Evolutionary conservation across 2,329 filamentous ascomycete genomes (phyloP).

Genomic region (Hypoxylon sp.): DNA sequence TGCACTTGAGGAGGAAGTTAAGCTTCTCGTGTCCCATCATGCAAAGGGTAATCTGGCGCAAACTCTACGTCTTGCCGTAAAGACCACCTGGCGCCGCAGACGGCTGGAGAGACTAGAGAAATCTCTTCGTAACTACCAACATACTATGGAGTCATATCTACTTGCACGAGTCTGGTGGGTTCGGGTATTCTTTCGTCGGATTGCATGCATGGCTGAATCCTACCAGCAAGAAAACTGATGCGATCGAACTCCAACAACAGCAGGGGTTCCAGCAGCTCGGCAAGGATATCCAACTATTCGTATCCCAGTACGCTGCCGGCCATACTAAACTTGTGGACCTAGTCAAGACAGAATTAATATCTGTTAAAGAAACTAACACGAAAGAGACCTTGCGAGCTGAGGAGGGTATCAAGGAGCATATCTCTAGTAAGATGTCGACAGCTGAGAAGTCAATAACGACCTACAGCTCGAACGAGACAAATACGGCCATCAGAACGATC

Average conservation of each 20-base stretch:
- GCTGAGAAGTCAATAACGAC: slow-evolving; percentile 4
- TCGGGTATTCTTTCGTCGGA: not conserved
- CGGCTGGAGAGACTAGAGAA: slow-evolving; percentile 42
- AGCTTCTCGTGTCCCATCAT: slow-evolving; percentile 19
- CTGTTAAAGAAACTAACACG: not conserved
- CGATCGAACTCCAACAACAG: slow-evolving; percentile 17
- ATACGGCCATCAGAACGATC: not conserved
- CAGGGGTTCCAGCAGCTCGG: slow-evolving; percentile 12
- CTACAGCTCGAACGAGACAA: slow-evolving; percentile 7
- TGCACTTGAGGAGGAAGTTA: slow-evolving; percentile 29
- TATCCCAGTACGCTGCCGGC: slow-evolving; percentile 5
- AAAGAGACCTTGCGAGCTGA: slow-evolving; percentile 5
- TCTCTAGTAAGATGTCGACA: slow-evolving; percentile 1
- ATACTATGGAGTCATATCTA: slow-evolving; percentile 18
- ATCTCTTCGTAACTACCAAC: slow-evolving; percentile 33
- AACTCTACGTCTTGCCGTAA: slow-evolving; percentile 28
- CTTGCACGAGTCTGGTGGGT: slow-evolving; percentile 21
- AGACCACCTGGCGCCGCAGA: slow-evolving; percentile 45
- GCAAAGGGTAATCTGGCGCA: slow-evolving; percentile 21
- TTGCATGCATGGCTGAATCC: not conserved
- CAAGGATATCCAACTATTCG: slow-evolving; percentile 14
- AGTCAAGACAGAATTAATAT: slow-evolving; percentile 1
- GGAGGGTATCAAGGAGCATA: slow-evolving; percentile 7
- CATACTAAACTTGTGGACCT: slow-evolving; percentile 4
- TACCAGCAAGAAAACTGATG: slow-evolving; percentile 16